These are phyloP conservation scores for Alternaria longipes DNA, from an alignment of 2,329 filamentous ascomycete genomes.

Conservation along the genomic window DNA sequence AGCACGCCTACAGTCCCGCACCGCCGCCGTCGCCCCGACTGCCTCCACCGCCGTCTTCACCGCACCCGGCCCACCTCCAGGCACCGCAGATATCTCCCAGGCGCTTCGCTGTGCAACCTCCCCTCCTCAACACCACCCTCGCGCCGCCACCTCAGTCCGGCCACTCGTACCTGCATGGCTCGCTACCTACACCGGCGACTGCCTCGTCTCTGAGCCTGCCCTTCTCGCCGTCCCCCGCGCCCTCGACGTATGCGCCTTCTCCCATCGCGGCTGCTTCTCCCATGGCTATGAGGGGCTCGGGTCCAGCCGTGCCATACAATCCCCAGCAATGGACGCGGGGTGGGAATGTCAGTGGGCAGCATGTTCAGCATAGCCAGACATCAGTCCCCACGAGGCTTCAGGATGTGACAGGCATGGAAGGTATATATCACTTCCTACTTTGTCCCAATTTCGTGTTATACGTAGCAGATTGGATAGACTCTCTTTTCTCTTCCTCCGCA, in stretches of 20 bases:
- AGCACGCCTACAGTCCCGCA: conserved; percentile 17
- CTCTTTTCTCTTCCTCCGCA: not conserved
- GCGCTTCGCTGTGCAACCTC: conserved; percentile 54
- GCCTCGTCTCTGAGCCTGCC: conserved; percentile 49
- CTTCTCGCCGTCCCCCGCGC: conserved; percentile 48
- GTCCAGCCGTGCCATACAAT: conserved; percentile 55
- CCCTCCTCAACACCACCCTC: conserved; percentile 53
- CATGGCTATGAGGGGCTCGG: conserved; percentile 47
- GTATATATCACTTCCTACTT: conserved; percentile 41
- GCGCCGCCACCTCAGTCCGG: conserved; percentile 44
- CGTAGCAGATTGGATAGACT: conserved; percentile 6
- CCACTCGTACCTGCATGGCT: conserved; percentile 44
- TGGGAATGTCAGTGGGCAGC: conserved; percentile 50
- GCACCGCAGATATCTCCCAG: conserved; percentile 42
- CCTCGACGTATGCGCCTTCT: conserved; percentile 46
- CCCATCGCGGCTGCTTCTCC: conserved; percentile 43
- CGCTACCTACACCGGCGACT: conserved; percentile 50
- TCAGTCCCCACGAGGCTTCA: conserved; percentile 42
- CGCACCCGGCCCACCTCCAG: conserved; percentile 23
- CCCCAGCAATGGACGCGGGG: conserved; percentile 60
- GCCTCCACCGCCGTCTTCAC: conserved; percentile 32
- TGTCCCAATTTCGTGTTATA: conserved; percentile 1
- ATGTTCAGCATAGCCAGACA: conserved; percentile 46
- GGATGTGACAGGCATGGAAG: conserved; percentile 60
- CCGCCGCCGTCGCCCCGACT: conserved; percentile 32